phyloP scores from a whole-genome alignment of 495 filamentous ascomycete species.

The Neurospora pannonica region DNA sequence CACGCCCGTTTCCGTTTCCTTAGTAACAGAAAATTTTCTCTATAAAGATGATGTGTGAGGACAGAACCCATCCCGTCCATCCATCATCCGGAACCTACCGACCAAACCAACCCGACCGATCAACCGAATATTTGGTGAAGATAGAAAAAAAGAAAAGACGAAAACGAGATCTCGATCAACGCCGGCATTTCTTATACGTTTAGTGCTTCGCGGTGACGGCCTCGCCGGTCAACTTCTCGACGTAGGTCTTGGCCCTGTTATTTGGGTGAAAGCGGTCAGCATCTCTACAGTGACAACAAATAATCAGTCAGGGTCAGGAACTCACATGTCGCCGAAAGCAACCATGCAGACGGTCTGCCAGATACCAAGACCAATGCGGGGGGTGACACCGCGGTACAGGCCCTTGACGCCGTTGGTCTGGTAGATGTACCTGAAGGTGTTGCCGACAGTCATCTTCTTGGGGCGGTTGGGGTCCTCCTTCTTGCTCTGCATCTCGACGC shows the following conservation, averaged over 20 bases:
- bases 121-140: conserved; percentile 5
- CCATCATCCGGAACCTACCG: background rate
- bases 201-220: conserved; percentile 96
- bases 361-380: conserved; percentile 86
- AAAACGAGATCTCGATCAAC: background rate
- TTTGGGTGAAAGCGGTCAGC: conserved; percentile 6
- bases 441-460: conserved; percentile 95
- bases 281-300: background rate
- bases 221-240: conserved; percentile 94
- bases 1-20: background rate
- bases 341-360: conserved; percentile 99
- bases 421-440: conserved; percentile 91
- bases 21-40: background rate
- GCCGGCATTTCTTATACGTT: conserved; percentile 15
- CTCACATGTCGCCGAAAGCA: conserved; percentile 96
- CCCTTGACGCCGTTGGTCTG: conserved; percentile 78
- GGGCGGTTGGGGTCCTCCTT: conserved; percentile 93
- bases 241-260: conserved; percentile 88
- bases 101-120: background rate
- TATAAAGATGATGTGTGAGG: background rate
- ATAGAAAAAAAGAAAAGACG: conserved; percentile 7
- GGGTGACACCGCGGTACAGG: conserved; percentile 90
- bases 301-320: conserved; percentile 13
- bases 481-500: conserved; percentile 99
- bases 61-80: background rate